These are phyloP conservation scores for Backusella sp. DNA, from an alignment of 192 early-diverging fungal genomes.

Conservation along the genomic window DNA sequence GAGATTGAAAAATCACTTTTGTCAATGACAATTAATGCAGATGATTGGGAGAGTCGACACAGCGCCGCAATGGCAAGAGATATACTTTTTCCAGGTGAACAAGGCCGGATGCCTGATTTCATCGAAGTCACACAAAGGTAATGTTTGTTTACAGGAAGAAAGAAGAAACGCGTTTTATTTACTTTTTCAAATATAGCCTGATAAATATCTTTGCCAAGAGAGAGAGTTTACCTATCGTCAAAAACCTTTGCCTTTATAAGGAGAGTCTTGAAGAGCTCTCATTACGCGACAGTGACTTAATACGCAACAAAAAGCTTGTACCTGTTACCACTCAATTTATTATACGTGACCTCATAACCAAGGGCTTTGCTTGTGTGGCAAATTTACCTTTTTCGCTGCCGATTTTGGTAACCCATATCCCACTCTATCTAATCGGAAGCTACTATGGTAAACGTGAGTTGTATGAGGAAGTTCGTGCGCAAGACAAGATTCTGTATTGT, in stretches of 20 bases:
- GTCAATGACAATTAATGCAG: constrained; percentile 45
- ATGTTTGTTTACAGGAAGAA: background rate
- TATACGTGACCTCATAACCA: constrained; percentile 15
- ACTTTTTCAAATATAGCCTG: constrained; percentile 18
- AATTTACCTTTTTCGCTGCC: constrained; percentile 42
- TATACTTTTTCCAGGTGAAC: constrained; percentile 39
- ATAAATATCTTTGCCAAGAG: constrained; percentile 20
- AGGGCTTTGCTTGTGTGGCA: constrained; percentile 14
- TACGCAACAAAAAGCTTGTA: constrained; percentile 25
- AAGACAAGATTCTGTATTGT: constrained; percentile 45
- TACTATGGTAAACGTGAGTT: constrained; percentile 33
- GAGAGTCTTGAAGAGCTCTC: constrained; percentile 11
- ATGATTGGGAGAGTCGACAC: constrained; percentile 41
- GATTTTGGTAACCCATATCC: constrained; percentile 36
- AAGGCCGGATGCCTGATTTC: constrained; percentile 31
- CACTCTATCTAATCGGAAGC: constrained; percentile 41
- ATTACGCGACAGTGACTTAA: constrained; percentile 26
- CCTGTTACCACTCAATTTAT: constrained; percentile 11
- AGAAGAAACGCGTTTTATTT: background rate
- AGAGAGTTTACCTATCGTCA: constrained; percentile 7
- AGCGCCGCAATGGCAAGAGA: constrained; percentile 35
- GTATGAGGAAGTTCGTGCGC: constrained; percentile 43
- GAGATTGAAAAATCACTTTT: constrained; percentile 38
- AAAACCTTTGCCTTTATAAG: constrained; percentile 11
- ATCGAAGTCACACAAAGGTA: constrained; percentile 49